A percentile compares a stretch with the other conserved stretches of the same genome.
Conservation (phyloP, 2,329 filamentous ascomycete genomes). For the Periconia sp. region DNA sequence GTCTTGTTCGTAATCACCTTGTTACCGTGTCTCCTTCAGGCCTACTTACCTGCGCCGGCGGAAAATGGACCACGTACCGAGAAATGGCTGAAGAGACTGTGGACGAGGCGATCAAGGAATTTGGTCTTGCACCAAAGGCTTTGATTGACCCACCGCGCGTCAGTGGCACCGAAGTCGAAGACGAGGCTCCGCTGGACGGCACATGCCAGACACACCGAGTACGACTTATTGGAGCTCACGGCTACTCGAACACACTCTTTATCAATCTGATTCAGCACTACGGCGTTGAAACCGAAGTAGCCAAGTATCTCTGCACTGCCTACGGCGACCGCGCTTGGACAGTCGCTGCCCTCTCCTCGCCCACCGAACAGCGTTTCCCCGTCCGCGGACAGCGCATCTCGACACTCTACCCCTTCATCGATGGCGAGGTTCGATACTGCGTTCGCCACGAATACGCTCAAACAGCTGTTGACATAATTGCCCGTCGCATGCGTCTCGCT, state of each 20-base stretch:
- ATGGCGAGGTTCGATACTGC: conserved; percentile 89
- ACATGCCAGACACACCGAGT: conserved; percentile 84
- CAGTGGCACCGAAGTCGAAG: conserved; percentile 74
- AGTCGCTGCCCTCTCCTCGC: conserved; percentile 78
- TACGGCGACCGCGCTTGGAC: conserved; percentile 95
- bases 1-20: conserved; percentile 85
- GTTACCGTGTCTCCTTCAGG: conserved; percentile 81
- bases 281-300: conserved; percentile 88
- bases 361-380: conserved; percentile 81
- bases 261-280: conserved; percentile 96
- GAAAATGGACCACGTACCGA: conserved; percentile 92
- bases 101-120: conserved; percentile 76
- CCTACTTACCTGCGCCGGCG: conserved; percentile 82
- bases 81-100: conserved; percentile 93
- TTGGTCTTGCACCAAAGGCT: conserved; percentile 65
- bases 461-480: conserved; percentile 86
- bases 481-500: conserved; percentile 80
- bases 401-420: conserved; percentile 84
- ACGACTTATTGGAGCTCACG: conserved; percentile 81
- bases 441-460: conserved; percentile 90
- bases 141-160: conserved; percentile 68
- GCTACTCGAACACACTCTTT: conserved; percentile 88
- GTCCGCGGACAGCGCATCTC: conserved; percentile 82
- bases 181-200: conserved; percentile 73
- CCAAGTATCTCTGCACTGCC: conserved; percentile 82